These are phyloP conservation scores for Haplosporangium sp. DNA, from an alignment of 371 early-diverging fungal genomes.

Conservation along the genomic window DNA sequence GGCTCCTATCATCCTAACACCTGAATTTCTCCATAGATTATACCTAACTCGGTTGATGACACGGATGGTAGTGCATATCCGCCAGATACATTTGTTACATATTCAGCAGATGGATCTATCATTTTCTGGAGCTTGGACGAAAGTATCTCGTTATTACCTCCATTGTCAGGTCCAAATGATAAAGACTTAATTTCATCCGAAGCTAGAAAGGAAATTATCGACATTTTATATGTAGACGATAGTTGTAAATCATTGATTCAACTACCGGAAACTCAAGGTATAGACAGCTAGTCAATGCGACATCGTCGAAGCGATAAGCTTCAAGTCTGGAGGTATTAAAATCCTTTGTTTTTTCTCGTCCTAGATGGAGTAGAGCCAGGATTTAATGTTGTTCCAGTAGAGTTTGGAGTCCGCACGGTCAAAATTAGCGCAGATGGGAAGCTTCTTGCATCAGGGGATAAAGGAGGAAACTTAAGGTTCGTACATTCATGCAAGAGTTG, in stretches of 20 bases:
- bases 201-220: slow-evolving; percentile 21
- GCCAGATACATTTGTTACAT: slow-evolving; percentile 78
- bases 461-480: slow-evolving; percentile 76
- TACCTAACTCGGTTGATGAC: slow-evolving; percentile 13
- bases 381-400: slow-evolving; percentile 46
- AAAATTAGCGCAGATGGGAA: slow-evolving; percentile 77
- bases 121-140: slow-evolving; percentile 78
- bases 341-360: not conserved
- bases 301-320: too few relatives aligned
- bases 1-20: not conserved
- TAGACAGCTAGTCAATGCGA: not conserved
- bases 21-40: slow-evolving; percentile 9
- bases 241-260: slow-evolving; percentile 37
- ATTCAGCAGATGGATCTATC: slow-evolving; percentile 84
- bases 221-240: slow-evolving; percentile 38
- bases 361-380: slow-evolving; percentile 41
- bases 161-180: not conserved
- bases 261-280: slow-evolving; percentile 40
- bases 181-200: not conserved
- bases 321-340: too few relatives aligned
- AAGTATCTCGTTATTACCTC: slow-evolving; percentile 13
- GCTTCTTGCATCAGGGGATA: slow-evolving; percentile 82
- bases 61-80: slow-evolving; percentile 49
- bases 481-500: not conserved
- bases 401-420: slow-evolving; percentile 78